Base-by-base conservation (phyloP, 1,139 yeast species). In the Suhomyces bribrorum region DNA sequence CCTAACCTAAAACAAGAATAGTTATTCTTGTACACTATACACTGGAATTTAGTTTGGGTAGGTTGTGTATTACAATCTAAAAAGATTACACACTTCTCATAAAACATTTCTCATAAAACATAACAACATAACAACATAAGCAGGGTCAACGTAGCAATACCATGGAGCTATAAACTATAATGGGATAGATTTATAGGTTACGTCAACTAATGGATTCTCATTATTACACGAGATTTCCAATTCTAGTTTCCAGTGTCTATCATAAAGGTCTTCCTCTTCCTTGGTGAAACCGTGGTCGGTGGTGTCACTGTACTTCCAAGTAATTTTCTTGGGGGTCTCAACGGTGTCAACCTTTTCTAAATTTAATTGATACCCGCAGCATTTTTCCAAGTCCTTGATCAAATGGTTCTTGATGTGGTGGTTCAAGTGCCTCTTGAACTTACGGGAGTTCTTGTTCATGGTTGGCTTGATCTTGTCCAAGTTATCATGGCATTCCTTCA, bases 391-490 rank as follows among this genome's bases (percentile, higher is more conserved):
- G 49, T 83, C 90, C 46, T 75, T 73, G 59, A 84, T 67, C 56
- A 84, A 66, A 59, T 83, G 90, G 54, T 82, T 82, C 54, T 81
- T 78, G 40, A 84, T 71, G 53, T 84, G 92, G 60, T 84, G 90
- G 56, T 82, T 84, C 61, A 84, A 71, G 56, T 83, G 83, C 58
- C 92, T 75, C 50, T 78, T 81, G 57, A 83, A 84, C 62, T 83
- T 83, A 52, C 80, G 77, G 41, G 83, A 80, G 56, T 83, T 80
- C 43, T 83, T 79, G 64, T 83, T 84, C 69, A 77, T 79, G 36
- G 86, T 80, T 34, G 85, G 84, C 59, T 83, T 83, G 44, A 84
- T 77, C 60, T 81, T 83, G 41, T 84, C 92, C 41, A 81, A 77
- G 56, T 83, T 81, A 43, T 82, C 78, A 50, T 81, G 86, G 46